Evolutionary conservation across 768 basidiomycete genomes (phyloP).

Genomic region (Lactifluus pinguis): DNA sequence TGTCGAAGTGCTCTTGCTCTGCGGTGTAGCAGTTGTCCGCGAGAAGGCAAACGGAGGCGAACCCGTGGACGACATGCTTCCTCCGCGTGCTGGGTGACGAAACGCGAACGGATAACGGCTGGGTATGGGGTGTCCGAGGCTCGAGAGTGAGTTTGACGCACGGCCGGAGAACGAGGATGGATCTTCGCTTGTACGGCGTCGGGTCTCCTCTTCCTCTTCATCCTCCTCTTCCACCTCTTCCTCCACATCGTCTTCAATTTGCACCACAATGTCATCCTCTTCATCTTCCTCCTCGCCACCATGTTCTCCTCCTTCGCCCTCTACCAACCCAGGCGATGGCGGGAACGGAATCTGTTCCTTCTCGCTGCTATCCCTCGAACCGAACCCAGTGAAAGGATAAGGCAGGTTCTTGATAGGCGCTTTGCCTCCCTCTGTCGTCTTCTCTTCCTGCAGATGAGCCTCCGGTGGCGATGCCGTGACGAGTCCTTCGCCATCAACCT

Average conservation of each 20-base stretch:
- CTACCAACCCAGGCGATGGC: conserved; percentile 43
- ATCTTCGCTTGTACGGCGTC: conserved; percentile 32
- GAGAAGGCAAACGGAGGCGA: conserved; percentile 23
- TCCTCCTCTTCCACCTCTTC: conserved; percentile 38
- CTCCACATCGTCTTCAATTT: conserved; percentile 26
- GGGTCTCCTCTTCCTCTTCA: conserved; percentile 24
- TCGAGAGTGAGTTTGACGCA: conserved; percentile 56
- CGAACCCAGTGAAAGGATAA: conserved; percentile 62
- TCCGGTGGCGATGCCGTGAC: conserved; percentile 21
- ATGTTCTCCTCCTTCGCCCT: conserved; percentile 22
- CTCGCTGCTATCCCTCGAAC: conserved; percentile 43
- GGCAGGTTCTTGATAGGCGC: conserved; percentile 45
- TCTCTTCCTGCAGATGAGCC: conserved; percentile 28
- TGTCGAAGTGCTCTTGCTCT: conserved; percentile 28
- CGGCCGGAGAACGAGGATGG: conserved; percentile 54
- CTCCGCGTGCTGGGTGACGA: conserved; percentile 44
- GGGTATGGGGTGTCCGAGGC: conserved; percentile 65
- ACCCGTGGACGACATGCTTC: conserved; percentile 33
- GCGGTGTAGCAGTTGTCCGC: conserved; percentile 25
- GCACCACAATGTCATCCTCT: conserved; percentile 25
- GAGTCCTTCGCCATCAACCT: conserved; percentile 15
- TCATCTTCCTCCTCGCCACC: conserved; percentile 21
- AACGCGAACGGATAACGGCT: conserved; percentile 66
- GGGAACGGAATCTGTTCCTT: conserved; percentile 69
- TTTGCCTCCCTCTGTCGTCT: conserved; percentile 35